Evolutionary conservation across 169 alveolate genomes (phyloP).

Genomic region (Plasmodium gallinaceum): DNA sequence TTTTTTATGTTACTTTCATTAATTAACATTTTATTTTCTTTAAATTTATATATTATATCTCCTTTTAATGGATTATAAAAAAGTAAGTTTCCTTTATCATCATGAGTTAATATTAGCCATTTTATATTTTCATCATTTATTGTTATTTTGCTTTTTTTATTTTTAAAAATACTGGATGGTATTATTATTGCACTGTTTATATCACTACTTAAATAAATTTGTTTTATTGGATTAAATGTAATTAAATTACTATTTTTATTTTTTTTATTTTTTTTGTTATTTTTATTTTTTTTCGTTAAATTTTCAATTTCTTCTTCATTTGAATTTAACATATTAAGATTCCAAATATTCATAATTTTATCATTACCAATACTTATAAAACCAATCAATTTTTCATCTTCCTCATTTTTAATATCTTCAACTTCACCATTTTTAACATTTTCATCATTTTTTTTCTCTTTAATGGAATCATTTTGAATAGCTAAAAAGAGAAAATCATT

Average conservation of each 20-base stretch:
- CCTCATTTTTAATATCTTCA: neutral
- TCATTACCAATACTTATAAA: constrained; percentile 68
- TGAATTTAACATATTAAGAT: constrained; percentile 24
- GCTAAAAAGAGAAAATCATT: constrained; percentile 51
- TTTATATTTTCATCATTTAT: constrained; percentile 64
- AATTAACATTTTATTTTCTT: constrained; percentile 31
- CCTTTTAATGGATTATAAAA: constrained; percentile 68
- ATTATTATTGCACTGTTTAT: constrained; percentile 53
- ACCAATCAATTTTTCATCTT: constrained; percentile 33
- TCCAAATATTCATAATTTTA: constrained; percentile 74
- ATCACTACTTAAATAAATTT: constrained; percentile 34
- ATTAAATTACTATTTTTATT: constrained; percentile 14
- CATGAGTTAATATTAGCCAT: constrained; percentile 75
- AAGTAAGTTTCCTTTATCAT: constrained; percentile 32
- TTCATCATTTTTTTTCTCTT: neutral
- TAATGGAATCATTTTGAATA: constrained; percentile 2
- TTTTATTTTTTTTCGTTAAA: constrained; percentile 6
- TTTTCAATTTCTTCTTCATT: constrained; percentile 25
- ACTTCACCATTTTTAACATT: neutral
- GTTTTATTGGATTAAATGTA: constrained; percentile 49
- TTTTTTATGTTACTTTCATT: constrained; percentile 56
- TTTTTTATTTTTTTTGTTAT: constrained; percentile 7
- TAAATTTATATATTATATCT: constrained; percentile 45
- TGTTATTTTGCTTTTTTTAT: constrained; percentile 41
- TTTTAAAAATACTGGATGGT: constrained; percentile 43